Percentiles rank a stretch among this genome's conserved stretches.
These are phyloP conservation scores for Saturnispora quitensis DNA, from an alignment of 805 yeast genomes.

Conservation along the genomic window DNA sequence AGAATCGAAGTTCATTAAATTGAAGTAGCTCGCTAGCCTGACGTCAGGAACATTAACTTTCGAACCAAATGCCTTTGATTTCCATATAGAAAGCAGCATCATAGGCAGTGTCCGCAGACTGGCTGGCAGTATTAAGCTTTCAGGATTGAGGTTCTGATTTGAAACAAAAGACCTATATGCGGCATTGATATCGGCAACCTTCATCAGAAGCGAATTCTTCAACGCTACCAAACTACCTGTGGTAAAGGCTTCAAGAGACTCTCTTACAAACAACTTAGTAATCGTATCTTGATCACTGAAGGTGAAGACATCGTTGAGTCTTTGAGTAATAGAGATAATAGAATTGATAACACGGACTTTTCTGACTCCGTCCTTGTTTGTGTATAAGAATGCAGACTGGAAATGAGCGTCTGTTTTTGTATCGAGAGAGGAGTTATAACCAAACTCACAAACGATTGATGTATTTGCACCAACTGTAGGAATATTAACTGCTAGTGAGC, in stretches of 20 bases:
- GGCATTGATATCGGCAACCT: conserved; percentile 47
- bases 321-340: conserved; percentile 72
- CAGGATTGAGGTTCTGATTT: conserved; percentile 36
- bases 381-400: conserved; percentile 83
- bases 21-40: conserved; percentile 46
- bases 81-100: conserved; percentile 59
- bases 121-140: conserved; percentile 74
- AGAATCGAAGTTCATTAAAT: conserved; percentile 44
- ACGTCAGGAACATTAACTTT: conserved; percentile 49
- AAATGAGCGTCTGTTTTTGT: conserved; percentile 73
- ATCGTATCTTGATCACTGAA: conserved; percentile 72
- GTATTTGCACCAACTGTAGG: conserved; percentile 37
- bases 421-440: conserved; percentile 66
- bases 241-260: conserved; percentile 32
- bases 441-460: conserved; percentile 59
- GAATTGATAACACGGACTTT: conserved; percentile 82
- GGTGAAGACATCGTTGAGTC: conserved; percentile 63
- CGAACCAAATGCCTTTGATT: conserved; percentile 52
- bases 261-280: conserved; percentile 43
- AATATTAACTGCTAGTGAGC: conserved; percentile 19
- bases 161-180: conserved; percentile 45
- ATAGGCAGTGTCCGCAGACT: conserved; percentile 64
- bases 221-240: conserved; percentile 30
- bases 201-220: conserved; percentile 27
- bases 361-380: conserved; percentile 65